phyloP scores from a whole-genome alignment of 345 rosid genomes.

The Syzygium jambos region DNA sequence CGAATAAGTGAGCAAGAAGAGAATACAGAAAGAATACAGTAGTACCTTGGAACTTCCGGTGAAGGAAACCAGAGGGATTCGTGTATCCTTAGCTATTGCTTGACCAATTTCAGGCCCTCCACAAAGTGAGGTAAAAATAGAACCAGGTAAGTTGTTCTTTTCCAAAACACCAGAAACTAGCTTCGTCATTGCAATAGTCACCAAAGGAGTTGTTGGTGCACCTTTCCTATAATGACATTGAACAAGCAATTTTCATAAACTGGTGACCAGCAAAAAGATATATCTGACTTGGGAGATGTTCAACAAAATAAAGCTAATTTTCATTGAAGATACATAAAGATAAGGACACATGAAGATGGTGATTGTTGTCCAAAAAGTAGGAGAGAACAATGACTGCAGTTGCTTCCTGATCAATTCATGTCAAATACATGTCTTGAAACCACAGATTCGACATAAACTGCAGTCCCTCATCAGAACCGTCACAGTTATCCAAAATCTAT shows the following conservation, averaged over 20 bases:
- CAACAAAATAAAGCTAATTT: not conserved
- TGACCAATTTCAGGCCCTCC: conserved; percentile 96
- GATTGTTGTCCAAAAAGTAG: not conserved
- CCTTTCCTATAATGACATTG: conserved; percentile 60
- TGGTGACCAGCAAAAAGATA: not conserved
- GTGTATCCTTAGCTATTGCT: conserved; percentile 77
- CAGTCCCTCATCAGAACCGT: not conserved
- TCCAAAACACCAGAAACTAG: conserved; percentile 76
- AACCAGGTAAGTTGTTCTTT: conserved; percentile 82
- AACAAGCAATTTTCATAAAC: not conserved
- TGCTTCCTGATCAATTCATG: not conserved
- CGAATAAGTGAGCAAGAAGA: not conserved
- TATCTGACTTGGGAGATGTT: not conserved
- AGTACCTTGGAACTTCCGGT: conserved; percentile 92
- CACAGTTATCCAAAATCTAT: not conserved
- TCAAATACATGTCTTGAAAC: not conserved
- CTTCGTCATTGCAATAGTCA: conserved; percentile 91
- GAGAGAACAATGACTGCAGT: not conserved
- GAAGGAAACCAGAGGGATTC: conserved; percentile 80
- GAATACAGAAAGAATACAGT: not conserved
- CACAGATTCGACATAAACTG: not conserved
- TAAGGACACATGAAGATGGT: not conserved
- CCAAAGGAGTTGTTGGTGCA: conserved; percentile 91
- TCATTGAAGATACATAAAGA: not conserved
- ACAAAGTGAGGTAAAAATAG: conserved; percentile 89